Evolutionary conservation across 176 grass and related monocot species (phyloP).

Genomic region (Avena sativa): DNA sequence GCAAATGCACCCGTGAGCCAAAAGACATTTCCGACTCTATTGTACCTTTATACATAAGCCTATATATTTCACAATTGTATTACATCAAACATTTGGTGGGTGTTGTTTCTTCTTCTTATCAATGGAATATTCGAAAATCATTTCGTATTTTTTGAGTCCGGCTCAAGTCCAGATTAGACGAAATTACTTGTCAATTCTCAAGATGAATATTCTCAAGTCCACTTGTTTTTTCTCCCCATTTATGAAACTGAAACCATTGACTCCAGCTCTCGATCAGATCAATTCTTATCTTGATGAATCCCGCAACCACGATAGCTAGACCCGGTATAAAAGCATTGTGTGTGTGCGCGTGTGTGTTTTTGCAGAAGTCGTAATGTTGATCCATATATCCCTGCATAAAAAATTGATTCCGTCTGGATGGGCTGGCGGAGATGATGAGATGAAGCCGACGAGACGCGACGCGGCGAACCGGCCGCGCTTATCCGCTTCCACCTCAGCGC

Average conservation of each 20-base stretch:
- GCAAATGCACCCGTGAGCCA: no score
- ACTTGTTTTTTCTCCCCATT: background rate
- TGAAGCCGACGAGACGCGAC: slow-evolving; percentile 51
- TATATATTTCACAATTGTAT: no score
- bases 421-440: background rate
- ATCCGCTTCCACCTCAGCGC: slow-evolving; percentile 47
- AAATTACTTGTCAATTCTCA: background rate
- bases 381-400: background rate
- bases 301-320: background rate
- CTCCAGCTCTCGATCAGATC: background rate
- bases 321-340: background rate
- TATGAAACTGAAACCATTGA: background rate
- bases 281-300: background rate
- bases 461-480: slow-evolving; percentile 69
- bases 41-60: no score
- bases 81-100: background rate
- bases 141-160: background rate
- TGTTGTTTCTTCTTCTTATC: background rate
- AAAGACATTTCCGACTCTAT: background rate
- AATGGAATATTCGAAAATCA: background rate
- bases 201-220: background rate
- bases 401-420: background rate
- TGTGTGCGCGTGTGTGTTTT: background rate
- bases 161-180: background rate
- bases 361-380: background rate